phyloP scores from a whole-genome alignment of 192 early-diverging fungal species.

The Backusella mclennaniae region DNA sequence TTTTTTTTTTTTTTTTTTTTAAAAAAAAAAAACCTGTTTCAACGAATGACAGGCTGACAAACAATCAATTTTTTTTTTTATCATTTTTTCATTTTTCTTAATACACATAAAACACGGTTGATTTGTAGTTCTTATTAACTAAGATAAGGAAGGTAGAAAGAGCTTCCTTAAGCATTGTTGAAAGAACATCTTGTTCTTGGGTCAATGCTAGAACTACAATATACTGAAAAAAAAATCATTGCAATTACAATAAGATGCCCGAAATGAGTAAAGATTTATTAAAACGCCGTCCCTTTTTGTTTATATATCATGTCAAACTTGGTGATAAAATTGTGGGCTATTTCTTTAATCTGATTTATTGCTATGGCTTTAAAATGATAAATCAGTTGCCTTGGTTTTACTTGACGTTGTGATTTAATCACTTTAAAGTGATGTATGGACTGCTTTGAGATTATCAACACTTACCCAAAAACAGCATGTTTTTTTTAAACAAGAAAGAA shows the following conservation, averaged over 20 bases:
- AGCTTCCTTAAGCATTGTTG: not conserved
- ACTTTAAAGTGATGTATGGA: no score
- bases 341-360: not conserved
- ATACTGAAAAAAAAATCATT: not conserved
- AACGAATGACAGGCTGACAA: not conserved
- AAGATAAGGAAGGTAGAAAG: not conserved
- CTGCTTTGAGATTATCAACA: no score
- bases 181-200: not conserved
- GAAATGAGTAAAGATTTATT: not conserved
- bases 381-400: no score
- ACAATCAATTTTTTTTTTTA: not conserved
- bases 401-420: no score
- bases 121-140: not conserved
- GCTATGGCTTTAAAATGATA: no score
- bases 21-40: not conserved
- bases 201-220: constrained; percentile 5
- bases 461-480: not conserved
- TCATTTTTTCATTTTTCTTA: not conserved
- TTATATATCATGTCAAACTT: not conserved
- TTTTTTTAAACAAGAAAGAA: no score
- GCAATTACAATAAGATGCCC: constrained; percentile 6
- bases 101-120: not conserved
- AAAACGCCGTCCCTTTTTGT: not conserved
- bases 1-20: not conserved
- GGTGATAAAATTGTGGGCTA: not conserved